These are phyloP conservation scores for Marasmius sp. DNA, from an alignment of 1,284 basidiomycete genomes.

Conservation along the genomic window DNA sequence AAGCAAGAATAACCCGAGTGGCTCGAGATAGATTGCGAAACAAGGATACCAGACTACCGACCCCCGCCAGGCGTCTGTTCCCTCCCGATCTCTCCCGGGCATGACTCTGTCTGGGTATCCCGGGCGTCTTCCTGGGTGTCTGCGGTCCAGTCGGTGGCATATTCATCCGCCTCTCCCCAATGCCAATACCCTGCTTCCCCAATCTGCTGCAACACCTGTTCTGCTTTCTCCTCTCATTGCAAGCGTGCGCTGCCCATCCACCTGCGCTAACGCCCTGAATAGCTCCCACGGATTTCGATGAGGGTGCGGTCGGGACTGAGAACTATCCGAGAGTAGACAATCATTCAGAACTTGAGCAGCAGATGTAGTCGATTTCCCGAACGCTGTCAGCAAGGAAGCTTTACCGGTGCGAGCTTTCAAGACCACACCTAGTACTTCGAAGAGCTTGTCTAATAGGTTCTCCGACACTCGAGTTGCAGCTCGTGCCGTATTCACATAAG, in stretches of 20 bases:
- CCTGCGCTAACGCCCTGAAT: slow-evolving; percentile 61
- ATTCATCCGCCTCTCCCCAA: slow-evolving; percentile 46
- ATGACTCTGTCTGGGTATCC: slow-evolving; percentile 58
- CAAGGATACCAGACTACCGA: background rate
- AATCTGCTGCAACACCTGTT: slow-evolving; percentile 65
- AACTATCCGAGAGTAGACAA: slow-evolving; percentile 22
- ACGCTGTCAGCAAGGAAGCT: slow-evolving; percentile 17
- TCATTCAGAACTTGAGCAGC: slow-evolving; percentile 22
- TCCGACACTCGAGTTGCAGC: no score
- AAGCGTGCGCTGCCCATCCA: slow-evolving; percentile 63
- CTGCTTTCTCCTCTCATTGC: slow-evolving; percentile 61
- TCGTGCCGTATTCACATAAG: no score
- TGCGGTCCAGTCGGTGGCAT: no score
- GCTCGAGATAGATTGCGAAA: background rate
- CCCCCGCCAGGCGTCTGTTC: background rate
- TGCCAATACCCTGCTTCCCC: slow-evolving; percentile 44
- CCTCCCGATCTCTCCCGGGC: slow-evolving; percentile 34
- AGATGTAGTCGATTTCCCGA: slow-evolving; percentile 2
- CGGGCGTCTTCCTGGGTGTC: slow-evolving; percentile 62
- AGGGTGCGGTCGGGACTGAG: slow-evolving; percentile 15
- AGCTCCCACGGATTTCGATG: slow-evolving; percentile 53
- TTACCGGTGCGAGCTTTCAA: slow-evolving; percentile 29
- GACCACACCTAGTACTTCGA: slow-evolving; percentile 46
- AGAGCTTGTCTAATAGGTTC: slow-evolving; percentile 61
- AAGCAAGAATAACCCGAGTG: background rate